Evolutionary conservation across 75 land plant genomes (phyloP).

Genomic region (Selaginella tamariscina): DNA sequence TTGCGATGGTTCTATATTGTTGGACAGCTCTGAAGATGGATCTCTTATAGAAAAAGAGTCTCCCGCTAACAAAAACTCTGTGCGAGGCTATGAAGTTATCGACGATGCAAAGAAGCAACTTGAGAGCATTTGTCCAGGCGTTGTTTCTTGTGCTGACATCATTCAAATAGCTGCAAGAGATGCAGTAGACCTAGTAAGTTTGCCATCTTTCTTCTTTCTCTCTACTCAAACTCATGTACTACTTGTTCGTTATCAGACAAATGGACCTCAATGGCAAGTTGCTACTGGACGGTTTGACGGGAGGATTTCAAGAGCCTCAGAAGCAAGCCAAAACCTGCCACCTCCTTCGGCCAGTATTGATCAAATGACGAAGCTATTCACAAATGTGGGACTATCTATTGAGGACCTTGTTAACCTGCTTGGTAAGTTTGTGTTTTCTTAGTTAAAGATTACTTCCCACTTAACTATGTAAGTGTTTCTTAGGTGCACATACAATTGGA

Average conservation of each 20-base stretch:
- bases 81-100: background rate
- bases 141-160: background rate
- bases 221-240: background rate
- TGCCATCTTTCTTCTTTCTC: background rate
- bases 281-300: background rate
- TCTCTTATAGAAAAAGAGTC: background rate
- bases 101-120: background rate
- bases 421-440: background rate
- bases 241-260: background rate
- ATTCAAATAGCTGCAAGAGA: background rate
- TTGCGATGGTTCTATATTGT: background rate
- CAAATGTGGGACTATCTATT: background rate
- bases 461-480: background rate
- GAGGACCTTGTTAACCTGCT: background rate
- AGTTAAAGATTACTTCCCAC: background rate
- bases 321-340: background rate
- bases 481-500: constrained; percentile 28
- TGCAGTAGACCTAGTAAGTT: background rate
- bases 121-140: background rate
- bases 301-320: background rate
- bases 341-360: background rate
- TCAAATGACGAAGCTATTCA: background rate
- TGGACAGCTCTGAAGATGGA: background rate
- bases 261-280: too few relatives aligned
- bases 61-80: background rate